Evolutionary conservation across 352 stramenopile genomes (phyloP).

Genomic region (Aphanomyces invadans): DNA sequence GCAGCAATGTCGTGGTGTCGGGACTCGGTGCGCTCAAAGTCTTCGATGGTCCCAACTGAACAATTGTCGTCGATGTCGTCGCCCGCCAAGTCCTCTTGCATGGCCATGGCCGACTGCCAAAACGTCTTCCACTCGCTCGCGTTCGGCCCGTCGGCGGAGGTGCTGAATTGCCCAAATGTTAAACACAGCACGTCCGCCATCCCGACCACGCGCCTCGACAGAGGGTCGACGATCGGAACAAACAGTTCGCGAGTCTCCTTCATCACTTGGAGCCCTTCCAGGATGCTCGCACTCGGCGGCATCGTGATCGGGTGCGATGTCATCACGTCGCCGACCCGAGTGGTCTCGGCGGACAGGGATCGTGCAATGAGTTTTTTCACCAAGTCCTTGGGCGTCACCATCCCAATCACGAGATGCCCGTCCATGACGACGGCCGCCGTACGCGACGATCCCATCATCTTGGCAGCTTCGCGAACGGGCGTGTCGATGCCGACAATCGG

Average conservation of each 20-base stretch:
- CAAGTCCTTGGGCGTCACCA: constrained; percentile 81
- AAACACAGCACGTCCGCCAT: constrained; percentile 84
- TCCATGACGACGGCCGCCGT: constrained; percentile 79
- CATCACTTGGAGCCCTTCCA: constrained; percentile 78
- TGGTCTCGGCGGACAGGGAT: constrained; percentile 61
- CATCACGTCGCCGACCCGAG: constrained; percentile 79
- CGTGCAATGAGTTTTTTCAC: constrained; percentile 81
- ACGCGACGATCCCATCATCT: constrained; percentile 79
- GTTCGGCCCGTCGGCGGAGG: constrained; percentile 53
- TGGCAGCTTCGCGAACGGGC: constrained; percentile 57
- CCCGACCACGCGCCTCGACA: constrained; percentile 55
- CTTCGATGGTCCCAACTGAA: constrained; percentile 83
- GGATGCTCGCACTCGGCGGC: constrained; percentile 61
- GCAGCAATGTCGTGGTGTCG: constrained; percentile 25
- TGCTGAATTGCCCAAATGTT: constrained; percentile 83
- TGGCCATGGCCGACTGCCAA: constrained; percentile 81
- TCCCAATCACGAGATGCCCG: constrained; percentile 56
- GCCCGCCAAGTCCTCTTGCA: constrained; percentile 73
- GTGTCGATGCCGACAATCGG: constrained; percentile 69
- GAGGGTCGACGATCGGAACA: constrained; percentile 69
- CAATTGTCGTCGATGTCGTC: constrained; percentile 70
- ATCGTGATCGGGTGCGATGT: constrained; percentile 74
- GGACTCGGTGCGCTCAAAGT: constrained; percentile 82
- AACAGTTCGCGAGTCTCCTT: constrained; percentile 79
- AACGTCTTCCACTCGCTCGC: constrained; percentile 83